Evolutionary conservation across 179 eudicot genomes (phyloP).

Genomic region (Spinacia oleracea): DNA sequence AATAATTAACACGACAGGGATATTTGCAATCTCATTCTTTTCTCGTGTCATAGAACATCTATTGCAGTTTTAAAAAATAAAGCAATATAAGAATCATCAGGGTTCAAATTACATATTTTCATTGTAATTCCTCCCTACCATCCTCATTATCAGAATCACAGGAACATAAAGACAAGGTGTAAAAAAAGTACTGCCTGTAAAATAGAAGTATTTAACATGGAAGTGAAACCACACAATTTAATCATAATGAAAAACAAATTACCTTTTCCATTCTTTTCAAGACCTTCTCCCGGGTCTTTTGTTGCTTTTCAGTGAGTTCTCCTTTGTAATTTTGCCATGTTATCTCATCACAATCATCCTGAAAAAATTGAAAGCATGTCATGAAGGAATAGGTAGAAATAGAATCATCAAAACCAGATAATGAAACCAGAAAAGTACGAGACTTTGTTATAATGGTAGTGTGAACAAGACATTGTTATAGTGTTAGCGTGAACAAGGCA

Average conservation of each 20-base stretch:
- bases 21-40: conserved; percentile 1
- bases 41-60: not conserved
- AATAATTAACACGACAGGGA: conserved; percentile 3
- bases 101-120: not conserved
- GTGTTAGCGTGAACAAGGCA: conserved; percentile 1
- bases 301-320: conserved; percentile 97
- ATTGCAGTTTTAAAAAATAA: not conserved
- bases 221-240: not conserved
- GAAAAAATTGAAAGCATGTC: conserved; percentile 19
- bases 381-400: conserved; percentile 16
- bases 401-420: not conserved
- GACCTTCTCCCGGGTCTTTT: conserved; percentile 92
- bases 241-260: conserved; percentile 20
- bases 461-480: not conserved
- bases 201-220: not conserved
- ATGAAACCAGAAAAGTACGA: conserved; percentile 8
- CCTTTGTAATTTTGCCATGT: conserved; percentile 98
- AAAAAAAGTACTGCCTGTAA: not conserved
- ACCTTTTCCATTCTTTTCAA: conserved; percentile 95
- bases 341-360: conserved; percentile 90
- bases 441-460: not conserved
- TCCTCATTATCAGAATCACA: not conserved
- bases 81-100: not conserved
- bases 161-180: not conserved
- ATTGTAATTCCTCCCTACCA: not conserved